phyloP scores from a whole-genome alignment of 495 filamentous ascomycete genomes.

The Aspergillus incahuasiensis region DNA sequence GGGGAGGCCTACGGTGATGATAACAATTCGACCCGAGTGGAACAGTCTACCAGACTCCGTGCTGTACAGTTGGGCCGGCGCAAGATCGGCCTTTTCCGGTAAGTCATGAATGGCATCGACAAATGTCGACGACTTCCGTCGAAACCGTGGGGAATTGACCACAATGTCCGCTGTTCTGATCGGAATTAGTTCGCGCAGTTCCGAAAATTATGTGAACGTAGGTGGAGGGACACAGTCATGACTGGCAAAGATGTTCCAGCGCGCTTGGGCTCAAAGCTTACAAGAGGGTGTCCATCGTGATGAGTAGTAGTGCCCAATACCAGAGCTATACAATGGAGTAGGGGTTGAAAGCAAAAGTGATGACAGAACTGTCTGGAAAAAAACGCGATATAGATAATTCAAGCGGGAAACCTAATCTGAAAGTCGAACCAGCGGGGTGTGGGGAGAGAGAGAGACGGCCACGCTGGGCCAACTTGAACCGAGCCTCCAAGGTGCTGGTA shows the following conservation, averaged over 20 bases:
- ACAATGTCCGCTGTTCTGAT: conserved; percentile 77
- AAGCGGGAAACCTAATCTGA: neutral
- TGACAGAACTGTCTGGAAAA: neutral
- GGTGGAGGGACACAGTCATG: neutral
- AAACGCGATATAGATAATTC: neutral
- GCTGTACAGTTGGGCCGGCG: conserved; percentile 95
- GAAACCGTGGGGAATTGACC: conserved; percentile 74
- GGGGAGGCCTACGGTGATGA: conserved; percentile 93
- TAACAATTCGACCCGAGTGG: conserved; percentile 94
- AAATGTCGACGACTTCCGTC: conserved; percentile 89
- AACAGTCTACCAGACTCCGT: conserved; percentile 96
- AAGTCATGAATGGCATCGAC: conserved; percentile 97
- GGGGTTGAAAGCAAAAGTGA: neutral
- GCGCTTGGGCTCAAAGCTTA: conserved; percentile 39
- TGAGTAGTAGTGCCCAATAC: neutral
- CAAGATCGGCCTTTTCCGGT: conserved; percentile 75
- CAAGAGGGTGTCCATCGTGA: conserved; percentile 76
- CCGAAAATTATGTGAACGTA: neutral
- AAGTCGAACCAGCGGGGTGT: neutral
- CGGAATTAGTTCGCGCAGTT: conserved; percentile 8
- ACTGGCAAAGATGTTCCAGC: neutral
- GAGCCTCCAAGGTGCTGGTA: neutral
- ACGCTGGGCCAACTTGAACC: conserved; percentile 11
- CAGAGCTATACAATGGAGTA: conserved; percentile 1
- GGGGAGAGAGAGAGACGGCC: conserved; percentile 1